phyloP scores from a whole-genome alignment of 345 rosid species.

The Citrus cavaleriei region DNA sequence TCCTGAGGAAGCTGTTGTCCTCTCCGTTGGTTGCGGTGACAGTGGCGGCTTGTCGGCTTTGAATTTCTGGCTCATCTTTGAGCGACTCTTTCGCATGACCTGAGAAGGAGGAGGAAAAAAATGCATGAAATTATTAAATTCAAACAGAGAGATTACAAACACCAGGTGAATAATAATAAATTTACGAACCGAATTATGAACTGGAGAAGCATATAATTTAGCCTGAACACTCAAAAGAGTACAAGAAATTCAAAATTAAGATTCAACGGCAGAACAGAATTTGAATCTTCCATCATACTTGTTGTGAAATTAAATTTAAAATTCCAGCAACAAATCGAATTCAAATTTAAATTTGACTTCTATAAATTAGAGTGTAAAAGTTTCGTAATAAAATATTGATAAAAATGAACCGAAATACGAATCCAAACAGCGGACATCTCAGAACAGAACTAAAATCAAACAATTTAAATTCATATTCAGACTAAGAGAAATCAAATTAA shows the following conservation, averaged over 20 bases:
- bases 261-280: not conserved
- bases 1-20: slow-evolving; percentile 22
- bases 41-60: slow-evolving; percentile 12
- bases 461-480: too few relatives aligned
- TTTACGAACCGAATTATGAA: not conserved
- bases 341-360: too few relatives aligned
- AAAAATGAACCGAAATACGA: too few relatives aligned
- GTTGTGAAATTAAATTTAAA: not conserved
- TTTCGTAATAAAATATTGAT: too few relatives aligned
- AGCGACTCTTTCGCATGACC: slow-evolving; percentile 55
- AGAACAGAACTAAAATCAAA: too few relatives aligned
- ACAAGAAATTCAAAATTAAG: not conserved
- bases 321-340: not conserved
- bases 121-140: not conserved
- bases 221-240: not conserved
- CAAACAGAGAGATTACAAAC: not conserved
- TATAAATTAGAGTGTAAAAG: too few relatives aligned
- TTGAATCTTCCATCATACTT: too few relatives aligned
- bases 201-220: not conserved
- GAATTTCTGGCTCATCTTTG: slow-evolving; percentile 26
- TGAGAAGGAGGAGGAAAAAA: not conserved
- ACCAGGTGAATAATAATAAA: not conserved
- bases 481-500: too few relatives aligned
- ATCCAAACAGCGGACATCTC: too few relatives aligned
- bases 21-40: not conserved